Percentiles rank a stretch among this genome's conserved stretches.
These are phyloP conservation scores for Pyrus pyrifolia DNA, from an alignment of 306 rosid genomes.

Conservation along the genomic window DNA sequence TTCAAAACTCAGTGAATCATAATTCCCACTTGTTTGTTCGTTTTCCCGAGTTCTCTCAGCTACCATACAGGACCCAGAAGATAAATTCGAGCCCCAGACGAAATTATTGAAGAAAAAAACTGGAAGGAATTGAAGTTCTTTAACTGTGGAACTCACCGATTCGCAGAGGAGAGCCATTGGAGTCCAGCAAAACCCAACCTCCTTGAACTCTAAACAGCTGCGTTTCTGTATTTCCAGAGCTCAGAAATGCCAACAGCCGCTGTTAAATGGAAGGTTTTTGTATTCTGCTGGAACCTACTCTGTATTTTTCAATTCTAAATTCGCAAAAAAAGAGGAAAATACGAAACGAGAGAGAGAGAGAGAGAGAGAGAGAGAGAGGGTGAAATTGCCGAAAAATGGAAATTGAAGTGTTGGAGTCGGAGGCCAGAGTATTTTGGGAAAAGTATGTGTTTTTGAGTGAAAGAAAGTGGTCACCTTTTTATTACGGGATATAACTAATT, in stretches of 20 bases:
- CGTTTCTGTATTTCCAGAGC: not conserved
- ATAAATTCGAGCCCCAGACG: not conserved
- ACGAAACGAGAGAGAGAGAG: not conserved
- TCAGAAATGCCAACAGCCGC: not conserved
- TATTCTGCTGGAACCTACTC: not conserved
- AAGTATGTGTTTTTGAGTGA: not conserved
- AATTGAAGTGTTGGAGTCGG: not conserved
- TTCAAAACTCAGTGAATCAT: not conserved
- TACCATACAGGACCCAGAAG: constrained; percentile 8
- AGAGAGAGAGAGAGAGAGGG: not conserved
- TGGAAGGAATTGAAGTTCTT: not conserved
- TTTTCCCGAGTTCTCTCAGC: constrained; percentile 8
- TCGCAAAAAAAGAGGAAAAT: not conserved
- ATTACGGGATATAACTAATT: not conserved
- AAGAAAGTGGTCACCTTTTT: not conserved
- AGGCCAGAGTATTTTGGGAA: not conserved
- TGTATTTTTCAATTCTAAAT: not conserved
- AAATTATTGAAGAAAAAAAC: not conserved
- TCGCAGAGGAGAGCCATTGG: constrained; percentile 28
- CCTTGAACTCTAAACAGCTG: not conserved
- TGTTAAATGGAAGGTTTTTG: not conserved
- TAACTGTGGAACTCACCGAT: constrained; percentile 25
- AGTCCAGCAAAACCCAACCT: constrained; percentile 14
- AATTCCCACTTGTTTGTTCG: not conserved
- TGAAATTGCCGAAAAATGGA: not conserved